Base-by-base conservation (phyloP, 345 rosid genomes). In the Salix brachista region DNA sequence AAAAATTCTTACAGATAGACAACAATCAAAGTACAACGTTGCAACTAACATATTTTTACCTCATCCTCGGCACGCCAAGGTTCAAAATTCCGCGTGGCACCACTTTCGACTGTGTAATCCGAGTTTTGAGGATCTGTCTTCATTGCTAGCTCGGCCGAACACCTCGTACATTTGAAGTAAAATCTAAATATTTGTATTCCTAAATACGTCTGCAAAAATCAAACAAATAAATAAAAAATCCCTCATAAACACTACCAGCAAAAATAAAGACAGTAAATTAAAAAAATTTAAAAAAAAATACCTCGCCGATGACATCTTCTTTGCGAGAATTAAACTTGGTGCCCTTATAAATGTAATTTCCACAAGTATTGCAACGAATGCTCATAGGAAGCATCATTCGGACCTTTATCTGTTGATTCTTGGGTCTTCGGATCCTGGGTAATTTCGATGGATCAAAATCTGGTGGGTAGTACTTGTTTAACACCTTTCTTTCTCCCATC, bases 301-400 rank as follows among this genome's bases (percentile, higher is more conserved):
- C 98, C 93, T 96, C 98, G 61, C 98, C 99, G 12, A 87, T 73
- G 28, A 89, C 94, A 19, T 93, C 96, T 83, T 93, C 99, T 77
- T 93, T 92, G 67, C 99, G 89, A 19, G 98, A 93, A 82, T 93
- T 96, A 84, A 93, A 93, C 62, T 96, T 93, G 52, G 98, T 96
- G 10, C 98, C 98, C 82, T 89, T 93, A 80, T 91, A 93, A 77
- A 96, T 96, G 81, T 92, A 96, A 42, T 96, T 92, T 8, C 97
- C 97, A 72, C 97, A 92, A 13, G 96, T 92, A 50, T 85, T 79
- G 85, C 98, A 96, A 9, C 97, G 92, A 21, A 96, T 94, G 83
- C 99, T 96, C 99, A 96, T 96, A 0, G 98, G 97, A 85, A 93
- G 93, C 98, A 92, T 96, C 97, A 93, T 93, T 11, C 98, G 91